These are phyloP conservation scores for Naganishia vaughanmartiniae DNA, from an alignment of 768 basidiomycete genomes.

Conservation along the genomic window DNA sequence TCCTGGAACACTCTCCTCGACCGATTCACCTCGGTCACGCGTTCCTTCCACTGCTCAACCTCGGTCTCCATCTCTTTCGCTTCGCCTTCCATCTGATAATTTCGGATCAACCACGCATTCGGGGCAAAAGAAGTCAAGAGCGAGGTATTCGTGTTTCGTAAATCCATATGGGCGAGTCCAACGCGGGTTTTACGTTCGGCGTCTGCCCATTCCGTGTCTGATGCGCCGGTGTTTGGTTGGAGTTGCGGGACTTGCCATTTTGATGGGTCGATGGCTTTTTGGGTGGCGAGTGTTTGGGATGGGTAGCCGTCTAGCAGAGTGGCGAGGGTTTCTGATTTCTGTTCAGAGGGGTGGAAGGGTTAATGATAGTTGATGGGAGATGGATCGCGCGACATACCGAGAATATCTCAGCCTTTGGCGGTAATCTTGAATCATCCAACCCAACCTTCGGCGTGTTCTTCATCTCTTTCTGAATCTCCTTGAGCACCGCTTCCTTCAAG, in stretches of 20 bases:
- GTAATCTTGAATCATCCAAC: slow-evolving; percentile 44
- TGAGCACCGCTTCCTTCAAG: slow-evolving; percentile 41
- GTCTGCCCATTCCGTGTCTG: slow-evolving; percentile 40
- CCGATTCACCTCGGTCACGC: slow-evolving; percentile 81
- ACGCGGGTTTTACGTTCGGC: slow-evolving; percentile 44
- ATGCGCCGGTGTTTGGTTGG: slow-evolving; percentile 17
- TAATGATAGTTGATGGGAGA: neutral
- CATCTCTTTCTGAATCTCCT: slow-evolving; percentile 48
- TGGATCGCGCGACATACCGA: slow-evolving; percentile 36
- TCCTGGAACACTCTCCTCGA: slow-evolving; percentile 81
- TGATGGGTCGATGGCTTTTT: slow-evolving; percentile 46
- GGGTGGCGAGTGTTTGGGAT: slow-evolving; percentile 28
- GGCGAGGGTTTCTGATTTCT: slow-evolving; percentile 44
- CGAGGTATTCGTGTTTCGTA: slow-evolving; percentile 72
- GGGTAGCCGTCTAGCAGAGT: slow-evolving; percentile 38
- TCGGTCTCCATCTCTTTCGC: slow-evolving; percentile 63
- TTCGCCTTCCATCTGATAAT: slow-evolving; percentile 77
- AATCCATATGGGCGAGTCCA: slow-evolving; percentile 46
- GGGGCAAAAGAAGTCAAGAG: slow-evolving; percentile 80
- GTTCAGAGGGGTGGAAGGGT: slow-evolving; percentile 34
- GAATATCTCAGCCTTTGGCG: slow-evolving; percentile 41
- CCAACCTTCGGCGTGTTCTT: slow-evolving; percentile 37
- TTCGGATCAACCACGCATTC: slow-evolving; percentile 89
- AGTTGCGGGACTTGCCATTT: slow-evolving; percentile 35
- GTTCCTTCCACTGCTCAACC: slow-evolving; percentile 57